Percentiles rank a stretch among this genome's conserved stretches.
Conservation (phyloP, 768 basidiomycete genomes). For the Pisolithus marmoratus region DNA sequence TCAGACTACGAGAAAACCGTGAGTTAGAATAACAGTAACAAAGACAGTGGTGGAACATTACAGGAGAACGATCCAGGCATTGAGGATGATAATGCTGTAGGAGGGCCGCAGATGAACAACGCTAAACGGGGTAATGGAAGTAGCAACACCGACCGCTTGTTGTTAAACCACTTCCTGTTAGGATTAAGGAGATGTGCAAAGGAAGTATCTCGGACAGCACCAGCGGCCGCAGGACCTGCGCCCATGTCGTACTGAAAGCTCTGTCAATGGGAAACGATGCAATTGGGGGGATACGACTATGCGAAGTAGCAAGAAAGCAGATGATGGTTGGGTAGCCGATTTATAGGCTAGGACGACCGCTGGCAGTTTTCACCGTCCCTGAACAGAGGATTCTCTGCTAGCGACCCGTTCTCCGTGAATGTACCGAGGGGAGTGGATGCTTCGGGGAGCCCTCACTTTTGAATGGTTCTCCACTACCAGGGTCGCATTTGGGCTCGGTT, state of each 20-base stretch:
- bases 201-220: slow-evolving; percentile 24
- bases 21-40: not conserved
- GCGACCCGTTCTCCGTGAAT: no score
- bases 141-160: slow-evolving; percentile 46
- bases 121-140: not conserved
- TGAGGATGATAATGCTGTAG: slow-evolving; percentile 51
- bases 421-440: no score
- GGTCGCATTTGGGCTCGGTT: no score
- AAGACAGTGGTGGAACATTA: slow-evolving; percentile 25
- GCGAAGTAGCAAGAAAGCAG: no score
- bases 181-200: slow-evolving; percentile 58
- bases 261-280: no score
- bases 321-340: no score
- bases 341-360: no score
- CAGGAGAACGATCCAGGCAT: slow-evolving; percentile 68
- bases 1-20: slow-evolving; percentile 43
- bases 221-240: slow-evolving; percentile 40
- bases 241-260: slow-evolving; percentile 36
- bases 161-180: slow-evolving; percentile 70
- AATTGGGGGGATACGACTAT: no score
- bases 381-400: no score
- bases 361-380: no score
- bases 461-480: no score
- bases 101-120: not conserved
- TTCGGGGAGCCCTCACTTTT: no score